A percentile compares a stretch with the other conserved stretches of the same genome.
Evolutionary conservation across 2,329 filamentous ascomycete species (phyloP).

Genomic region (Raffaelea ambrosiae): DNA sequence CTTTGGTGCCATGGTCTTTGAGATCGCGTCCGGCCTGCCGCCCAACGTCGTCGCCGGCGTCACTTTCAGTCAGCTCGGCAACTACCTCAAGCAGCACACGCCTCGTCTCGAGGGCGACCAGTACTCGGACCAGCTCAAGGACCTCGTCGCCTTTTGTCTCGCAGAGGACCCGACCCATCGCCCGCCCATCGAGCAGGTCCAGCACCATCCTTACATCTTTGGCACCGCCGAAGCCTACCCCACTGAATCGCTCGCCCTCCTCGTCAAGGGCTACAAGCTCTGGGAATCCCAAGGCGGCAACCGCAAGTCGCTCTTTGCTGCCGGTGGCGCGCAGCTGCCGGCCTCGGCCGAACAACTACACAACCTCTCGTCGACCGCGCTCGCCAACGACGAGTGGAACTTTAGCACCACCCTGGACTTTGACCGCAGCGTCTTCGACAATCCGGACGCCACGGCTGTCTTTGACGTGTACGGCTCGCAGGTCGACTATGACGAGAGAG

Average conservation of each 20-base stretch:
- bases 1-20: constrained; percentile 71
- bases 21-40: constrained; percentile 70
- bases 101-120: constrained; percentile 63
- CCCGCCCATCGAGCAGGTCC: constrained; percentile 60
- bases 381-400: constrained; percentile 56
- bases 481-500: constrained; percentile 32
- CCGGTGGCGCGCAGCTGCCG: constrained; percentile 43
- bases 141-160: constrained; percentile 66
- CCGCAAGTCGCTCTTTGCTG: constrained; percentile 55
- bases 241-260: constrained; percentile 50
- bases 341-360: neutral
- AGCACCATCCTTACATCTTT: constrained; percentile 60
- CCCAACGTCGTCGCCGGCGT: constrained; percentile 55
- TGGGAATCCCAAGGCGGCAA: constrained; percentile 71
- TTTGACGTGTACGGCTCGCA: constrained; percentile 48
- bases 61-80: constrained; percentile 43
- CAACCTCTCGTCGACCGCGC: constrained; percentile 20
- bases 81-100: constrained; percentile 49
- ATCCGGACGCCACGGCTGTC: constrained; percentile 47
- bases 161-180: constrained; percentile 59
- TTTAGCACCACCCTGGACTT: constrained; percentile 60
- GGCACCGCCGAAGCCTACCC: constrained; percentile 57
- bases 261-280: constrained; percentile 63
- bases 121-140: constrained; percentile 60
- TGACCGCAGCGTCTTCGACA: constrained; percentile 46